Evolutionary conservation across 495 filamentous ascomycete genomes (phyloP).

Genomic region (Aspergillus panamensis): DNA sequence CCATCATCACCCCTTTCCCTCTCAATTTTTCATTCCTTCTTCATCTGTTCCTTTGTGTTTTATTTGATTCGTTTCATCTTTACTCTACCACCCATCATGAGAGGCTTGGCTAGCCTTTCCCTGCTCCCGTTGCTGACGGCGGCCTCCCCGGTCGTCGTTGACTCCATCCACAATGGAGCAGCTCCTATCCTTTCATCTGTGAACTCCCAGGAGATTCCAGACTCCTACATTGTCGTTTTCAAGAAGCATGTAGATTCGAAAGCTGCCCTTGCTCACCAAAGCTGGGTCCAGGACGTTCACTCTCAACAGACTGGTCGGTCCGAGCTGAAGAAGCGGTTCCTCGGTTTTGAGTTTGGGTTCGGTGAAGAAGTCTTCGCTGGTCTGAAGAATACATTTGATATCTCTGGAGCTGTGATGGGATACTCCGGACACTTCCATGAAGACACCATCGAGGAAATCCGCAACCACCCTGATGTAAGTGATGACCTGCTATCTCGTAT

Average conservation of each 20-base stretch:
- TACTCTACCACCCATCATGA: conserved; percentile 62
- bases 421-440: conserved; percentile 98
- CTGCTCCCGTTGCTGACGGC: conserved; percentile 63
- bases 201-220: conserved; percentile 71
- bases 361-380: conserved; percentile 71
- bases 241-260: conserved; percentile 82
- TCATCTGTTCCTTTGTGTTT: conserved; percentile 23
- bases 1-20: conserved; percentile 19
- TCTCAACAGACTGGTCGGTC: conserved; percentile 54
- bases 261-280: conserved; percentile 71
- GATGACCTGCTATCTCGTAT: conserved; percentile 1
- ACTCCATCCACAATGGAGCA: conserved; percentile 78
- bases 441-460: conserved; percentile 85
- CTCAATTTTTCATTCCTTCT: conserved; percentile 21
- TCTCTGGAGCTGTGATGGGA: conserved; percentile 76
- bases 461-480: conserved; percentile 96
- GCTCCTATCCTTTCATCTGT: conserved; percentile 84
- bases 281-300: conserved; percentile 83
- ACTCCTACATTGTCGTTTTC: conserved; percentile 97
- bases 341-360: conserved; percentile 55
- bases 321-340: conserved; percentile 87
- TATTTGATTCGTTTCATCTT: conserved; percentile 27
- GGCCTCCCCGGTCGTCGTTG: conserved; percentile 72
- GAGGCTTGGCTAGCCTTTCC: conserved; percentile 61
- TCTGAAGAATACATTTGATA: conserved; percentile 92